Base-by-base conservation (phyloP, 2,329 filamentous ascomycete species). In the Aspergillus awamori region DNA sequence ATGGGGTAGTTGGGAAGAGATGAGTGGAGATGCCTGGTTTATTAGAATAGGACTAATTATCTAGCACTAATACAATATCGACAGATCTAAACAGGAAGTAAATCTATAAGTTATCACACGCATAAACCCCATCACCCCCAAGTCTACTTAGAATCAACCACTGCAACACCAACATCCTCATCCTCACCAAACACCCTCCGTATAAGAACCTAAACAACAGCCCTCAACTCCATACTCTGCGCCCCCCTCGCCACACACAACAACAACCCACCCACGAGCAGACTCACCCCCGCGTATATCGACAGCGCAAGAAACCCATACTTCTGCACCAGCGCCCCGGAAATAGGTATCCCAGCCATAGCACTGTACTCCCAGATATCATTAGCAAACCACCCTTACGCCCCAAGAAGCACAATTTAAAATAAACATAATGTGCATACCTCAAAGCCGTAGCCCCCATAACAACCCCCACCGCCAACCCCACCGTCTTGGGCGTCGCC, bases 271-370 rank as follows among this genome's bases (percentile, higher is more conserved):
- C 77, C 77, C 0, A 72, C 47, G 0, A 78, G 26, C 4, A 80
- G 64, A 8, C 72, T 70, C 3, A 68, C 63, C 0, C 73, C 74
- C 36, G 76, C 61, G 66, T 73, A 82, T 26, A 80, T 70, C 0
- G 79, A 80, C 4, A 81, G 61, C 0, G 77, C 68, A 4, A 80
- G 65, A 54, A 80, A 82, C 8, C 78, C 76, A 11, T 76, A 77
- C n/a, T 69, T 70, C 3, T 67, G 66, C 0, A 77, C 66, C 1
- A 81, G 69, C 15, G 75, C 71, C 0, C 80, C 80, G 30, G 77
- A 78, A 6, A 82, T 79, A 0, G 78, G 79, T 1, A 78, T 71
- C 8, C 78, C 77, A 4, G 78, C 74, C 52, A 81, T 73, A 4
- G 76, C 74, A 13, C 78, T 79, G 53, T 10, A 30, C 10, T 4